These are phyloP conservation scores for Trypanosoma mega DNA, from an alignment of 208 protist genomes.

Conservation along the genomic window DNA sequence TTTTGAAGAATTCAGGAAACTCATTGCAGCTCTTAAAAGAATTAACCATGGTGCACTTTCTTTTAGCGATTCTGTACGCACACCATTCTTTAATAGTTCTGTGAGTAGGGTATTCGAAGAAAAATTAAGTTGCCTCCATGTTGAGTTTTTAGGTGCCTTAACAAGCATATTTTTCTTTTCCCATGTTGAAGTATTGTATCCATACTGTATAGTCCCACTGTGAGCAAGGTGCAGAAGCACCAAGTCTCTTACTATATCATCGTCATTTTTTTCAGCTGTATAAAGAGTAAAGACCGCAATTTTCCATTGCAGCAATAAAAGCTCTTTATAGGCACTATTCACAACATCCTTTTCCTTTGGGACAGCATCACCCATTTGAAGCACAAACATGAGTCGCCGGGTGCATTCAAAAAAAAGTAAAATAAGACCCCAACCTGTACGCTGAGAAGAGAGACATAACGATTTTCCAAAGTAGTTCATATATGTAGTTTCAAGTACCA, in stretches of 20 bases:
- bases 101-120: conserved; percentile 19
- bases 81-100: conserved; percentile 14
- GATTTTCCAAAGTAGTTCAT: conserved; percentile 11
- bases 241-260: conserved; percentile 25
- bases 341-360: background rate
- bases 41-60: conserved; percentile 29
- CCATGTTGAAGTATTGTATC: conserved; percentile 17
- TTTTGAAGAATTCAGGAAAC: conserved; percentile 13
- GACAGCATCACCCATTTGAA: conserved; percentile 7
- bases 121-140: conserved; percentile 23
- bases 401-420: conserved; percentile 21
- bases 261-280: conserved; percentile 26
- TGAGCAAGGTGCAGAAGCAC: conserved; percentile 20
- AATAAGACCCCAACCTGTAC: conserved; percentile 8
- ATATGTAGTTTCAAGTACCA: conserved; percentile 7
- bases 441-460: background rate
- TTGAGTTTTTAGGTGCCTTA: conserved; percentile 6
- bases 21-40: conserved; percentile 20
- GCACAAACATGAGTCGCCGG: conserved; percentile 17
- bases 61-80: conserved; percentile 8
- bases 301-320: conserved; percentile 30
- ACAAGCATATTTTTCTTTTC: conserved; percentile 9
- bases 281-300: conserved; percentile 14
- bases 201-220: conserved; percentile 18
- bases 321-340: conserved; percentile 5